A percentile compares a stretch with the other conserved stretches of the same genome.
Conservation (phyloP, 2,329 filamentous ascomycete species). For the Seiridium unicorne region DNA sequence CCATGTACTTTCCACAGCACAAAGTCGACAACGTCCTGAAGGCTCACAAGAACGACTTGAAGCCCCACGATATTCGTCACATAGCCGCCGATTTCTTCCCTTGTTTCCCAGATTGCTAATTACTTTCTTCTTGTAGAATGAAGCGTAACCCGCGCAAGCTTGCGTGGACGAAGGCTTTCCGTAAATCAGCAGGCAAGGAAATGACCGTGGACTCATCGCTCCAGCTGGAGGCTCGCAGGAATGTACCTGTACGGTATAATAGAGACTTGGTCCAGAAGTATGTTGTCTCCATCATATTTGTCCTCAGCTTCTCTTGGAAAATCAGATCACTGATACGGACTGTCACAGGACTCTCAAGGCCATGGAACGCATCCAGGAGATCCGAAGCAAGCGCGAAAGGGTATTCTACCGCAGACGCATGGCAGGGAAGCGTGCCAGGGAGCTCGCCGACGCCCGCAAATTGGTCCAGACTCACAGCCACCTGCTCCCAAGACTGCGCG, state of each 20-base stretch:
- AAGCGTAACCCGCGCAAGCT: conserved; percentile 97
- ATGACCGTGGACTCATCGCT: conserved; percentile 94
- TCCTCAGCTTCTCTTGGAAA: neutral
- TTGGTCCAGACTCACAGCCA: conserved; percentile 91
- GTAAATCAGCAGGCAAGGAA: conserved; percentile 77
- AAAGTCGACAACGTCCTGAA: no score
- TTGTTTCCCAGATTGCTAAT: no score
- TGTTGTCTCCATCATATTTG: neutral
- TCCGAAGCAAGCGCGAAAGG: conserved; percentile 78
- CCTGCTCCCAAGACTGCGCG: conserved; percentile 73
- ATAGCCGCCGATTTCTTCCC: no score
- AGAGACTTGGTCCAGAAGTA: conserved; percentile 77
- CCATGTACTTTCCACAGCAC: no score
- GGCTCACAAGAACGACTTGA: no score
- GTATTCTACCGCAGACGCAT: conserved; percentile 94
- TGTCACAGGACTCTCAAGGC: conserved; percentile 69
- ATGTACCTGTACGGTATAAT: conserved; percentile 94
- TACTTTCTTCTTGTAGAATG: conserved; percentile 46
- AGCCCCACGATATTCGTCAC: no score
- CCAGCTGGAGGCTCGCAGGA: conserved; percentile 81
- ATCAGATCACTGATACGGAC: neutral
- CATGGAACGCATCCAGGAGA: conserved; percentile 88
- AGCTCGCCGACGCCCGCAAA: conserved; percentile 78
- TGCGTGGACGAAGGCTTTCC: conserved; percentile 95
- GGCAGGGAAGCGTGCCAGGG: conserved; percentile 82